A percentile compares a stretch with the other conserved stretches of the same genome.
These are phyloP conservation scores for Dissoconium aciculare DNA, from an alignment of 2,329 filamentous ascomycete genomes.

Conservation along the genomic window DNA sequence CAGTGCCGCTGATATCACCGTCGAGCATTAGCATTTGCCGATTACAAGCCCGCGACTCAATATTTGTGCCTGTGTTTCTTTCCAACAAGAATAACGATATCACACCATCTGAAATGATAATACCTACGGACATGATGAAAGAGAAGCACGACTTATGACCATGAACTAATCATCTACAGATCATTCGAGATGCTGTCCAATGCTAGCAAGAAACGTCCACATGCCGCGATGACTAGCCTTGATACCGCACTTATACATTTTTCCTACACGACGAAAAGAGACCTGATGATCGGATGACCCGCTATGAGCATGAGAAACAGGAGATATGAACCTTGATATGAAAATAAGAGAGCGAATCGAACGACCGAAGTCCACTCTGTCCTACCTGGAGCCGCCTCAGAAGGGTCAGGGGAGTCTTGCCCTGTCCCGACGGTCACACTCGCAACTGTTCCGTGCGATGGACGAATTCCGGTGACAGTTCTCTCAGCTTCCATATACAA, in stretches of 20 bases:
- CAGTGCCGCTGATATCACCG: conserved; percentile 45
- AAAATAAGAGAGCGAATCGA: conserved; percentile 7
- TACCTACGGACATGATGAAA: conserved; percentile 4
- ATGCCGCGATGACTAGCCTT: conserved; percentile 9
- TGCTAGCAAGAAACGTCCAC: too few relatives aligned
- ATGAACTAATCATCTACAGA: conserved; percentile 2
- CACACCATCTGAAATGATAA: conserved; percentile 3
- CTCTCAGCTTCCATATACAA: too few relatives aligned
- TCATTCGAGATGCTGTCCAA: background rate
- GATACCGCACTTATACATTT: conserved; percentile 2
- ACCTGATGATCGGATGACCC: conserved; percentile 9
- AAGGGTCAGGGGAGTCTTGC: too few relatives aligned
- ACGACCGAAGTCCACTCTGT: conserved; percentile 7
- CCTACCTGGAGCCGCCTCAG: too few relatives aligned
- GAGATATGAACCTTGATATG: conserved; percentile 1
- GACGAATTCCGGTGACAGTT: too few relatives aligned
- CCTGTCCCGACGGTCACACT: too few relatives aligned
- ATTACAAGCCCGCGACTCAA: too few relatives aligned
- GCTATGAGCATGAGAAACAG: conserved; percentile 5
- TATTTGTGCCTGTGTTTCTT: too few relatives aligned
- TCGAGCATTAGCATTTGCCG: conserved; percentile 38
- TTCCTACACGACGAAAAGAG: conserved; percentile 7
- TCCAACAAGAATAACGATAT: background rate
- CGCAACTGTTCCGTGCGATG: too few relatives aligned
- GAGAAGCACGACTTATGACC: conserved; percentile 9